These are phyloP conservation scores for Didymella pomorum DNA, from an alignment of 2,329 filamentous ascomycete species.

Conservation along the genomic window DNA sequence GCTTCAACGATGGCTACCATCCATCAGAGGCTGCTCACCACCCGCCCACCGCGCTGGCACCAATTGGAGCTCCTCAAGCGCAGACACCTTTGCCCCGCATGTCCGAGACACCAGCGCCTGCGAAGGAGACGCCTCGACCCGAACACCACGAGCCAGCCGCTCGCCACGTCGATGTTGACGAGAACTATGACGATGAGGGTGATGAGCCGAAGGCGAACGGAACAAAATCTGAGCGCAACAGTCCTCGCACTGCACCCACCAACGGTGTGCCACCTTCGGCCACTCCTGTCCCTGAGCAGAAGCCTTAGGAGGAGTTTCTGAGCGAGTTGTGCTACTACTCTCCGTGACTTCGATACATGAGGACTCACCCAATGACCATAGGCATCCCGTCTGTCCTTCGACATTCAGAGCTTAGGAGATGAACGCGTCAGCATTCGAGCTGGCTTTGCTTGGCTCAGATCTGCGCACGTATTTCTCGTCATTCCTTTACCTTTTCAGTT, in stretches of 20 bases:
- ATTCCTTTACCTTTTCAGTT: slow-evolving; percentile 3
- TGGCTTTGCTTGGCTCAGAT: neutral
- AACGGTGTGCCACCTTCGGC: slow-evolving; percentile 47
- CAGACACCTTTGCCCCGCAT: slow-evolving; percentile 62
- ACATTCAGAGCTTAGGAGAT: neutral
- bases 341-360: neutral
- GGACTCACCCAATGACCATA: neutral
- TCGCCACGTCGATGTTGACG: slow-evolving; percentile 95
- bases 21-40: slow-evolving; percentile 94
- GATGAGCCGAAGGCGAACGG: slow-evolving; percentile 74
- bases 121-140: slow-evolving; percentile 41
- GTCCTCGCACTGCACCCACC: slow-evolving; percentile 49
- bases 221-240: slow-evolving; percentile 55
- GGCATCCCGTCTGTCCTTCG: neutral
- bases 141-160: slow-evolving; percentile 79
- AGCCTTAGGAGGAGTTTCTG: slow-evolving; percentile 31
- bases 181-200: slow-evolving; percentile 94
- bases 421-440: neutral
- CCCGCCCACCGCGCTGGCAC: slow-evolving; percentile 68
- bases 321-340: neutral
- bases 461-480: slow-evolving; percentile 8
- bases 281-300: slow-evolving; percentile 46
- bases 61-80: slow-evolving; percentile 49
- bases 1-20: slow-evolving; percentile 81
- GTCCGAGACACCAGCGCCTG: slow-evolving; percentile 44